Percentiles rank a stretch among this genome's conserved stretches.
Conservation (phyloP, 78 protist genomes). For the Parvularia atlantis region DNA sequence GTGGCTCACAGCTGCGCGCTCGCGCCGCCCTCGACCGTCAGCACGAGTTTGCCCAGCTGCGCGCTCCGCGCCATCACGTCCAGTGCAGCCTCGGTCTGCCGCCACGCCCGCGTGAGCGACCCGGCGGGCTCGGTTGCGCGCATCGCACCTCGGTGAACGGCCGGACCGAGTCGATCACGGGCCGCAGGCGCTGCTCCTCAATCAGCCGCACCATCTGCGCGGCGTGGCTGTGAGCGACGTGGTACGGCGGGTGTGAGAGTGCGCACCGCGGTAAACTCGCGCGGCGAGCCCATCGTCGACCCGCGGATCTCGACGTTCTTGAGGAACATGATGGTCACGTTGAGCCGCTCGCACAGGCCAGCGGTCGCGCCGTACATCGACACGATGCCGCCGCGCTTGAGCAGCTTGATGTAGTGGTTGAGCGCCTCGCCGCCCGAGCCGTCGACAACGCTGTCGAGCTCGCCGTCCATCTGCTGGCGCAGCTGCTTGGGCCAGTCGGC, state of each 20-base stretch:
- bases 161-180: too few relatives aligned
- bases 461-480: background rate
- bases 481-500: background rate
- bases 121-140: too few relatives aligned
- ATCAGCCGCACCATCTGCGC: background rate
- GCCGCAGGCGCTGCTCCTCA: too few relatives aligned
- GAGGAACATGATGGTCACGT: background rate
- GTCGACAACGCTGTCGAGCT: slow-evolving; percentile 3
- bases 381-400: background rate
- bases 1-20: too few relatives aligned
- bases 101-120: too few relatives aligned
- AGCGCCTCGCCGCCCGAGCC: slow-evolving; percentile 2
- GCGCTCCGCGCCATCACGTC: too few relatives aligned
- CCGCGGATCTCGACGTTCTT: background rate
- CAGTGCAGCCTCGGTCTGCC: too few relatives aligned
- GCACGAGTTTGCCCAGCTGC: too few relatives aligned
- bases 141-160: too few relatives aligned
- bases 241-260: too few relatives aligned
- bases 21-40: too few relatives aligned
- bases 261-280: background rate
- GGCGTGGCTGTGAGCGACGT: background rate
- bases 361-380: slow-evolving; percentile 3
- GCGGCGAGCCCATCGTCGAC: slow-evolving; percentile 5
- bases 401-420: background rate
- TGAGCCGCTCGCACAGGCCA: background rate